phyloP scores from a whole-genome alignment of 345 rosid genomes.

The Rhizophora apiculata region DNA sequence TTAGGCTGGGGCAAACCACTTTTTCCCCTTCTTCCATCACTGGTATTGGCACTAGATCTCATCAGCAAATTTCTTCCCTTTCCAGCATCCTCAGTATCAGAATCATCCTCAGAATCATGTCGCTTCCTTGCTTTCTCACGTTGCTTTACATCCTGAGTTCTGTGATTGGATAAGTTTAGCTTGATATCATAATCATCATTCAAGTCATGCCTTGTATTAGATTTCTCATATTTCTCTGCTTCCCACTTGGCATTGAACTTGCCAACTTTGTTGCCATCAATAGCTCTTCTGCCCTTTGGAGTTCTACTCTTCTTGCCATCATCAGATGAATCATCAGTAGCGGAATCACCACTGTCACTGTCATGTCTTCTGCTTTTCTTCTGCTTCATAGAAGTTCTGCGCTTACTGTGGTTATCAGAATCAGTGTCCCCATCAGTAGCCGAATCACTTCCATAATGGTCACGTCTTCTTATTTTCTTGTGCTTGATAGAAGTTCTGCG shows the following conservation, averaged over 20 bases:
- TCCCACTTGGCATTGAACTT: slow-evolving; percentile 22
- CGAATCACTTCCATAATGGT: slow-evolving; percentile 28
- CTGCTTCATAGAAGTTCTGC: slow-evolving; percentile 12
- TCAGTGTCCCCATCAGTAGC: slow-evolving; percentile 15
- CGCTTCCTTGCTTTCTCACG: slow-evolving; percentile 17
- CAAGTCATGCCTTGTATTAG: slow-evolving; percentile 29
- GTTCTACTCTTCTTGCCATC: slow-evolving; percentile 8
- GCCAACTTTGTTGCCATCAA: background rate
- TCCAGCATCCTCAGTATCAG: slow-evolving; percentile 24
- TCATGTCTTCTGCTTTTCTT: slow-evolving; percentile 13
- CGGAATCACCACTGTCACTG: slow-evolving; percentile 31
- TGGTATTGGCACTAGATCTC: slow-evolving; percentile 9
- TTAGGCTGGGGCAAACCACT: slow-evolving; percentile 11
- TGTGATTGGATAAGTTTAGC: slow-evolving; percentile 17
- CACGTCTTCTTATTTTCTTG: slow-evolving; percentile 13
- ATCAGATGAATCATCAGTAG: slow-evolving; percentile 14
- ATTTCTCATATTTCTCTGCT: slow-evolving; percentile 27
- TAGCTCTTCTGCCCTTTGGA: slow-evolving; percentile 11
- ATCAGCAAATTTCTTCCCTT: slow-evolving; percentile 20
- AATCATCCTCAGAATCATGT: slow-evolving; percentile 46
- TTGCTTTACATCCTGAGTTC: slow-evolving; percentile 19
- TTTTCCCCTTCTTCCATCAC: slow-evolving; percentile 20
- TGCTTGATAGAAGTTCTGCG: slow-evolving; percentile 13
- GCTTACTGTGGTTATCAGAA: background rate
- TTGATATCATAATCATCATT: slow-evolving; percentile 35